Evolutionary conservation across 495 filamentous ascomycete genomes (phyloP).

Genomic region (Tirmania nivea): DNA sequence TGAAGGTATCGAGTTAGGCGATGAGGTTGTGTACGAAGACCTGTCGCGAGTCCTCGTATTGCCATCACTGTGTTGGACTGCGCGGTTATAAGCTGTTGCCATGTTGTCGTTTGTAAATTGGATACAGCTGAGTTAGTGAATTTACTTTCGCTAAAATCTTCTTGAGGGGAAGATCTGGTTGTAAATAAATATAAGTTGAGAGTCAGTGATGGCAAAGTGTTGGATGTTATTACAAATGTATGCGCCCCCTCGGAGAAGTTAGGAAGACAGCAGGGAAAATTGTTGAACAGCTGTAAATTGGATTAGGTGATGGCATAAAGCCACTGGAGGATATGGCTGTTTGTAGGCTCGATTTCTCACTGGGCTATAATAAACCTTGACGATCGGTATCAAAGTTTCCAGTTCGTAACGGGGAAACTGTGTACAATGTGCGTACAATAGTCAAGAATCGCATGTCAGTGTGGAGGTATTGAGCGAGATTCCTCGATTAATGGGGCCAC

Average conservation of each 20-base stretch:
- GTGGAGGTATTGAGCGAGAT: no score
- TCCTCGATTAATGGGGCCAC: no score
- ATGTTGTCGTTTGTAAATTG: neutral
- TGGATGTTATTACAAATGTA: neutral
- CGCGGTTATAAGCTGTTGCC: neutral
- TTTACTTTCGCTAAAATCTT: neutral
- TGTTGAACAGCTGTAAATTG: neutral
- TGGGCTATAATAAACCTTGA: neutral
- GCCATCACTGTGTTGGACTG: neutral
- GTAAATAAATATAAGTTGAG: neutral
- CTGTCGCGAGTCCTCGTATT: neutral
- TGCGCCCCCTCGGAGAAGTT: neutral
- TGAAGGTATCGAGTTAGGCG: constrained; percentile 18
- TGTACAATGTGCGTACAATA: no score
- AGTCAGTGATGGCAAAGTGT: neutral
- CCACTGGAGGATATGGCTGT: neutral
- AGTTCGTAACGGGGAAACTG: no score
- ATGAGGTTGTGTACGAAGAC: constrained; percentile 8
- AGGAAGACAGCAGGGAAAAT: neutral
- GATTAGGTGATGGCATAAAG: neutral
- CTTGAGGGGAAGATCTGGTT: neutral
- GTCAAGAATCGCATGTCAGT: no score
- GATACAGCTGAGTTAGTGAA: neutral
- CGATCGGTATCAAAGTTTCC: no score
- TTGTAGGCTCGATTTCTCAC: neutral